Evolutionary conservation across 2,329 filamentous ascomycete species (phyloP), one percentile per base, ranked within the genome.

Genomic region (Juglanconis sp.): DNA sequence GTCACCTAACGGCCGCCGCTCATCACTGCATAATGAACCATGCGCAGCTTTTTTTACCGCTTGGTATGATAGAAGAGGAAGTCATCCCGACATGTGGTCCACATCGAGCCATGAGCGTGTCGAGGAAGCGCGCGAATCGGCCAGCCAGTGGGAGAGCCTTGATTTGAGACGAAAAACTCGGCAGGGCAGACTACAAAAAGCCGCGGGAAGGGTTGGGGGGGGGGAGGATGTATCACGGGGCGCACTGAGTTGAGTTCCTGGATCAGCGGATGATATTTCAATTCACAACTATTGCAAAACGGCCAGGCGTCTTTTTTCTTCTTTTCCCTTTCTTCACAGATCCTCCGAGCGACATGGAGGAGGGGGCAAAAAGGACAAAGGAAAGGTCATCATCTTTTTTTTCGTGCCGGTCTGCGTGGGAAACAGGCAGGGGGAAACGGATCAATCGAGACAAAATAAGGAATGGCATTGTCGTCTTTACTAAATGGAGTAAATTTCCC

Each of bases 401-500:
- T 34, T 11, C 13, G 36, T 53, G 24, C 32, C 31, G 34, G 50
- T 48, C 15, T 52, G 56, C 38, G 46, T 52, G 40, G 50, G 44
- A 35, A 47, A 52, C 48, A 34, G 38, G 47, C 17, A 50, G 36
- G 53, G 40, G 47, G 35, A 24, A 34, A 36, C 31, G 49, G 49
- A 56, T n/a, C 32, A 48, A 38, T 34, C 15, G 55, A 24, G 9
- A 60, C 53, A 57, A 56, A 56, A 57, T 32, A 15, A 46, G 48
- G 44, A 58, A 61, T 50, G 55, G 55, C 59, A 61, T 61, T 34
- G 46, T 61, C 42, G 32, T 46, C 54, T 44, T 24, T 57, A 13
- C 38, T 42, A 42, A 10, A 17, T 2, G 35, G 7, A n/a, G 4
- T 6, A 42, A 31, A 5, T 38, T n/a, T 15, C 51, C 30, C 32